phyloP scores from a whole-genome alignment of 2,329 filamentous ascomycete species.

The Dactylellina parvicollis region DNA sequence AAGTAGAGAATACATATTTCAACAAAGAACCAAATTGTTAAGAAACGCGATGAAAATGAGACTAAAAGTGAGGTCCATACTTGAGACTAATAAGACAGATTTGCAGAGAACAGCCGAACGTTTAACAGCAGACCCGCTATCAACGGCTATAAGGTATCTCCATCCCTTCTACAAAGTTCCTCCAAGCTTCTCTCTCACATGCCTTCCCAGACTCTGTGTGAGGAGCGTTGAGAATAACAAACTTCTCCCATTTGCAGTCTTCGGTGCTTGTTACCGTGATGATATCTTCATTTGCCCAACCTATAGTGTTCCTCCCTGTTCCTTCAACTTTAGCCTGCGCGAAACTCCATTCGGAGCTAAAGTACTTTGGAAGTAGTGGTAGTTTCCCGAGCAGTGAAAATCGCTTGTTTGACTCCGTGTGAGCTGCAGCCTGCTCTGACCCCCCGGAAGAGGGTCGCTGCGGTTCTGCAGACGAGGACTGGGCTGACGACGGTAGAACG shows the following conservation, averaged over 20 bases:
- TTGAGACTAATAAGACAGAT: background rate
- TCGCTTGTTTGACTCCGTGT: constrained; percentile 72
- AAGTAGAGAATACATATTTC: background rate
- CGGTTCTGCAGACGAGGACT: constrained; percentile 33
- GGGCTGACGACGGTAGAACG: constrained; percentile 62
- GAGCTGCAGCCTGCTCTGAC: constrained; percentile 57
- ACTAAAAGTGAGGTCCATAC: background rate
- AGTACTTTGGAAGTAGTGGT: constrained; percentile 83
- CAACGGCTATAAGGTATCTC: constrained; percentile 46
- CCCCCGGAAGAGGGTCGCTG: constrained; percentile 42
- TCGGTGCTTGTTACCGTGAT: constrained; percentile 82
- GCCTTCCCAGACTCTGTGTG: constrained; percentile 46
- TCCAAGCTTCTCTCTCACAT: constrained; percentile 44
- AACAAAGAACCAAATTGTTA: background rate
- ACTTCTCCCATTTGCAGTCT: constrained; percentile 88
- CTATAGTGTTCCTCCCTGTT: constrained; percentile 84
- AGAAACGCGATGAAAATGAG: background rate
- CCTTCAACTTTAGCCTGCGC: constrained; percentile 82
- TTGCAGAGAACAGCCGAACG: background rate
- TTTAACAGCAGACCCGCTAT: background rate
- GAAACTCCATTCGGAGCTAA: constrained; percentile 90
- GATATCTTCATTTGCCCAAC: constrained; percentile 80
- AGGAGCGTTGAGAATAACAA: constrained; percentile 70
- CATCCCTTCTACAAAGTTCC: constrained; percentile 48
- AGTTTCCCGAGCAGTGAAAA: constrained; percentile 87